Evolutionary conservation across 2,329 filamentous ascomycete species (phyloP).

Genomic region (Verticillium tricorpus): DNA sequence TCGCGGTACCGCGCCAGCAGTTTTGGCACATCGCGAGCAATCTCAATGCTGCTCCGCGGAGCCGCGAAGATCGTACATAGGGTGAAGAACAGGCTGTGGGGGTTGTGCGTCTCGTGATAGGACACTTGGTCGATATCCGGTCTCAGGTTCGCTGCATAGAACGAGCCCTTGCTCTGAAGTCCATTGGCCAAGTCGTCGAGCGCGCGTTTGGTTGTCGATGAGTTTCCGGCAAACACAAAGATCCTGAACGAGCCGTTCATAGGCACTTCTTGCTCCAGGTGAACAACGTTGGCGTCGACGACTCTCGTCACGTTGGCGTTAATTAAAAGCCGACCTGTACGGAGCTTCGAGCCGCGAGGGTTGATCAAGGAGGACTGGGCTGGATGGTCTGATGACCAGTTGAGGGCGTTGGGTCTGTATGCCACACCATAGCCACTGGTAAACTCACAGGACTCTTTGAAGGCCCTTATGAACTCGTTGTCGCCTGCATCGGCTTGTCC

Average conservation of each 20-base stretch:
- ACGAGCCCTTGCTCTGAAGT: constrained; percentile 62
- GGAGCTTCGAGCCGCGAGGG: constrained; percentile 59
- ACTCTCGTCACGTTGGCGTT: constrained; percentile 82
- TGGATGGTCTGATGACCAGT: constrained; percentile 72
- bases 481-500: constrained; percentile 40
- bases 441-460: constrained; percentile 89
- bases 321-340: constrained; percentile 69
- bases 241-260: constrained; percentile 84
- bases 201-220: constrained; percentile 53
- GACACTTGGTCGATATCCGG: constrained; percentile 58
- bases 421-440: constrained; percentile 88
- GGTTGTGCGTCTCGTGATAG: constrained; percentile 79
- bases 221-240: constrained; percentile 77
- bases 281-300: constrained; percentile 82
- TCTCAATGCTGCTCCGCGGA: constrained; percentile 65
- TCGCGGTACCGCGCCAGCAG: constrained; percentile 71
- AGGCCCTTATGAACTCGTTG: constrained; percentile 81
- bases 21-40: constrained; percentile 64
- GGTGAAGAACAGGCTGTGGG: constrained; percentile 78
- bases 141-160: constrained; percentile 64
- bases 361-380: constrained; percentile 68
- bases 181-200: constrained; percentile 65
- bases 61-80: constrained; percentile 71
- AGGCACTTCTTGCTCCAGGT: constrained; percentile 85
- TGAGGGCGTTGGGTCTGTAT: constrained; percentile 77